Conservation (phyloP, 2,329 filamentous ascomycete genomes). For the Aspergillus latus region DNA sequence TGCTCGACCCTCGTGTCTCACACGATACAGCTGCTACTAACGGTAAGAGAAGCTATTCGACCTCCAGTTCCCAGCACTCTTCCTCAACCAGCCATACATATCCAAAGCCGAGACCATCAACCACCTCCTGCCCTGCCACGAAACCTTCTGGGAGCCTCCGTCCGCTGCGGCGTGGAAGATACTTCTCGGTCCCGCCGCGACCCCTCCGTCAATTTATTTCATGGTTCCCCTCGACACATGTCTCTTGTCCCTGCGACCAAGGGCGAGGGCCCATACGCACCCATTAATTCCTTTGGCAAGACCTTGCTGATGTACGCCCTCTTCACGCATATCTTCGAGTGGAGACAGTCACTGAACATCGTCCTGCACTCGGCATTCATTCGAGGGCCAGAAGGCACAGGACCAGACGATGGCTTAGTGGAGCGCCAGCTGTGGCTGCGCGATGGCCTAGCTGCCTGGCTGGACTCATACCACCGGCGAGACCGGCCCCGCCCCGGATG, state of each 20-base stretch:
- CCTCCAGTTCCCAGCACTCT: constrained; percentile 14
- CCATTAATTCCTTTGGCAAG: constrained; percentile 11
- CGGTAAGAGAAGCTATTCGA: constrained; percentile 7
- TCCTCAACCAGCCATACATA: constrained; percentile 16
- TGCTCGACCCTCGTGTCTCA: not conserved
- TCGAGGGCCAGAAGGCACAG: constrained; percentile 7
- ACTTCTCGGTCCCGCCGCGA: constrained; percentile 12
- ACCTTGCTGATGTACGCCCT: constrained; percentile 12
- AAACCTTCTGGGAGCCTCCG: constrained; percentile 13
- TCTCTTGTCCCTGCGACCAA: constrained; percentile 11
- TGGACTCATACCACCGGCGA: constrained; percentile 3
- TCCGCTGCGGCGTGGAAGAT: constrained; percentile 15
- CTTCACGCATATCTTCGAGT: constrained; percentile 15
- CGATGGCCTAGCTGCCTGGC: constrained; percentile 10
- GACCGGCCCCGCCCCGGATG: not conserved
- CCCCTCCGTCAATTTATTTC: constrained; percentile 12
- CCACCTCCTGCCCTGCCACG: constrained; percentile 12
- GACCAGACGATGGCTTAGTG: constrained; percentile 6
- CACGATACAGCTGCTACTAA: not conserved
- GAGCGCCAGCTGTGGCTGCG: constrained; percentile 12
- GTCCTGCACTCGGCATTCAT: constrained; percentile 13
- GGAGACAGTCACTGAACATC: constrained; percentile 14
- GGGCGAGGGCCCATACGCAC: constrained; percentile 12
- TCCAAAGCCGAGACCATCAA: constrained; percentile 14
- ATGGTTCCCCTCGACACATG: constrained; percentile 16